Percentiles rank a stretch among this genome's conserved stretches.
These are phyloP conservation scores for Erythrophleum fordii DNA, from an alignment of 306 rosid species.

Conservation along the genomic window DNA sequence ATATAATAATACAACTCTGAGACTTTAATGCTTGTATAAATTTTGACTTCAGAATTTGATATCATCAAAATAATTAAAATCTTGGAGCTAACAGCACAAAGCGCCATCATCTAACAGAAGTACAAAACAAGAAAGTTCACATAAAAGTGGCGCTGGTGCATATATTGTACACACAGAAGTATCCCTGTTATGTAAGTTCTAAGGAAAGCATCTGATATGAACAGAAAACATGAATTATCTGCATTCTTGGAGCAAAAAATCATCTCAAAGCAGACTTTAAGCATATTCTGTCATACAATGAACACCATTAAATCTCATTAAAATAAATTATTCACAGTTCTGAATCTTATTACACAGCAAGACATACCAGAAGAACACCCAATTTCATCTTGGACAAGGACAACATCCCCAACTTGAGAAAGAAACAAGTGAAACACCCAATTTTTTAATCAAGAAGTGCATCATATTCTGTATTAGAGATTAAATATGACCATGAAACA, in stretches of 20 bases:
- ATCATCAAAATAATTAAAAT: too few species aligned
- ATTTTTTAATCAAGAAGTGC: constrained; percentile 3
- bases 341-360: neutral
- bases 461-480: neutral
- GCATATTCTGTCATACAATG: constrained; percentile 26
- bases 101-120: neutral
- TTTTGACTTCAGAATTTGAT: too few species aligned
- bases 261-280: constrained; percentile 11
- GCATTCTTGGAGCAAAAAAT: constrained; percentile 10
- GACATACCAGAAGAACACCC: constrained; percentile 84
- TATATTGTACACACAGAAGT: neutral
- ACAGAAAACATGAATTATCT: constrained; percentile 28
- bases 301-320: constrained; percentile 19
- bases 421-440: constrained; percentile 5
- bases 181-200: too few species aligned
- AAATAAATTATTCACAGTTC: constrained; percentile 16
- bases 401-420: constrained; percentile 92
- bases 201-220: neutral
- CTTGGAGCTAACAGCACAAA: too few species aligned
- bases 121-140: constrained; percentile 7
- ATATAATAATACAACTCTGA: too few species aligned
- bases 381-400: constrained; percentile 84
- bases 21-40: too few species aligned
- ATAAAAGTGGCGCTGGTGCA: constrained; percentile 12
- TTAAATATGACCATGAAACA: neutral